These are phyloP conservation scores for Thermothielavioides terrestris DNA, from an alignment of 495 filamentous ascomycete genomes.

Conservation along the genomic window DNA sequence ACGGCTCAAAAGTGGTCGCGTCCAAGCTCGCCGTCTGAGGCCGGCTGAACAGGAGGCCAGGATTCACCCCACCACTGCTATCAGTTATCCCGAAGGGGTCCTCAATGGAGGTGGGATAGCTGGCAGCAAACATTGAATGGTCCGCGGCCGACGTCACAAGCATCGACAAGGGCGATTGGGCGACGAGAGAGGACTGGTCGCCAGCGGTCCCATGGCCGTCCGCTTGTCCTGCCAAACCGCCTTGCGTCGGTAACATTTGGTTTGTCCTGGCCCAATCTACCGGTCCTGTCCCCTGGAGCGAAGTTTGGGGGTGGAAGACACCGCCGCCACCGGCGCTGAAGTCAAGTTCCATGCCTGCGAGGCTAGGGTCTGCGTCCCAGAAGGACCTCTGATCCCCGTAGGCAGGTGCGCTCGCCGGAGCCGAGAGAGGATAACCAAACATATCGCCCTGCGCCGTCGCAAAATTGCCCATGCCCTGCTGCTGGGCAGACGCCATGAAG, in stretches of 20 bases:
- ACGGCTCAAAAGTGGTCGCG: constrained; percentile 24
- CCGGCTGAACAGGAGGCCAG: constrained; percentile 40
- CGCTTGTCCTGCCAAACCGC: constrained; percentile 20
- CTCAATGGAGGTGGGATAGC: constrained; percentile 32
- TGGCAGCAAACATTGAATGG: constrained; percentile 30
- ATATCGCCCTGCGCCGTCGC: constrained; percentile 33
- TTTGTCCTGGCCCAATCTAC: constrained; percentile 43
- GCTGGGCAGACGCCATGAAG: constrained; percentile 35
- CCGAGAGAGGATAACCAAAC: constrained; percentile 62
- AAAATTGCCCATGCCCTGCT: constrained; percentile 32
- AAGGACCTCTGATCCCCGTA: constrained; percentile 60
- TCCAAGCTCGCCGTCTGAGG: constrained; percentile 39
- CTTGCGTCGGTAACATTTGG: constrained; percentile 38
- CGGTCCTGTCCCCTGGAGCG: constrained; percentile 34
- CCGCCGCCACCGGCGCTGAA: constrained; percentile 32
- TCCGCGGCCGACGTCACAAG: constrained; percentile 31
- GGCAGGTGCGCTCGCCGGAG: constrained; percentile 58
- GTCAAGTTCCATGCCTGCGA: constrained; percentile 49
- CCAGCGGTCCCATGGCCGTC: constrained; percentile 22
- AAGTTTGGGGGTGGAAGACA: constrained; percentile 29
- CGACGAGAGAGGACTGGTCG: constrained; percentile 28
- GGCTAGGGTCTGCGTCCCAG: constrained; percentile 58
- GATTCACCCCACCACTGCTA: constrained; percentile 32
- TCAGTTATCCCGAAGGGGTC: constrained; percentile 33
- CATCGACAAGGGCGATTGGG: constrained; percentile 31